Evolutionary conservation across 495 filamentous ascomycete genomes (phyloP).

Genomic region (Talaromyces trachyspermus): DNA sequence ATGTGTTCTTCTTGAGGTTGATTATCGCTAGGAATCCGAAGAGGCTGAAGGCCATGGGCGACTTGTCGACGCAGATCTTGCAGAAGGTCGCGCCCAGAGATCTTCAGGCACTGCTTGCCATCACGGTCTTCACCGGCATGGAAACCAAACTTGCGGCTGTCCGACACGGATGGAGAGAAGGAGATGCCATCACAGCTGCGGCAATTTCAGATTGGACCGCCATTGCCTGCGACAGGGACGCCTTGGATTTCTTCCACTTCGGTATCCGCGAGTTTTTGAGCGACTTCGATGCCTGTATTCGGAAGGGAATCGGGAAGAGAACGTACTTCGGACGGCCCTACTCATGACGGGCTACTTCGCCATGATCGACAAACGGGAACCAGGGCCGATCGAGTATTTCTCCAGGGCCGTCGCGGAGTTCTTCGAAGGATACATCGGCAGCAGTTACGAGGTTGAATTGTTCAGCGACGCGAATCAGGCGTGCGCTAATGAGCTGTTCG

Average conservation of each 20-base stretch:
- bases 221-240: conserved; percentile 19
- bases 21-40: conserved; percentile 15
- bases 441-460: conserved; percentile 19
- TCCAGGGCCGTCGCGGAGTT: conserved; percentile 20
- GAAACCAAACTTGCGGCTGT: conserved; percentile 17
- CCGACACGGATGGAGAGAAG: conserved; percentile 21
- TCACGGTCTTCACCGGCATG: conserved; percentile 16
- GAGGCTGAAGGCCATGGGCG: conserved; percentile 16
- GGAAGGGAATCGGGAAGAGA: conserved; percentile 18
- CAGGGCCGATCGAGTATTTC: conserved; percentile 22
- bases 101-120: conserved; percentile 20
- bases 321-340: conserved; percentile 16
- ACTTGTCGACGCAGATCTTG: conserved; percentile 18
- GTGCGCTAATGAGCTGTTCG: conserved; percentile 18
- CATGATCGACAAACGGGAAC: conserved; percentile 25
- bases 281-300: conserved; percentile 29
- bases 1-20: conserved; percentile 14
- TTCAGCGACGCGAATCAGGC: conserved; percentile 21
- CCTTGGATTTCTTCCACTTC: conserved; percentile 20
- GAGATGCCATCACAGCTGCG: conserved; percentile 18
- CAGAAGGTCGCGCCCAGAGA: conserved; percentile 16
- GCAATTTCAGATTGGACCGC: conserved; percentile 18
- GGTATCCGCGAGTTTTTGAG: conserved; percentile 20
- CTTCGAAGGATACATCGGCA: conserved; percentile 25
- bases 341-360: conserved; percentile 21